Percentiles rank a stretch among this genome's conserved stretches.
Conservation (phyloP, 176 grass and related monocot genomes). For the Carex kokanica region DNA sequence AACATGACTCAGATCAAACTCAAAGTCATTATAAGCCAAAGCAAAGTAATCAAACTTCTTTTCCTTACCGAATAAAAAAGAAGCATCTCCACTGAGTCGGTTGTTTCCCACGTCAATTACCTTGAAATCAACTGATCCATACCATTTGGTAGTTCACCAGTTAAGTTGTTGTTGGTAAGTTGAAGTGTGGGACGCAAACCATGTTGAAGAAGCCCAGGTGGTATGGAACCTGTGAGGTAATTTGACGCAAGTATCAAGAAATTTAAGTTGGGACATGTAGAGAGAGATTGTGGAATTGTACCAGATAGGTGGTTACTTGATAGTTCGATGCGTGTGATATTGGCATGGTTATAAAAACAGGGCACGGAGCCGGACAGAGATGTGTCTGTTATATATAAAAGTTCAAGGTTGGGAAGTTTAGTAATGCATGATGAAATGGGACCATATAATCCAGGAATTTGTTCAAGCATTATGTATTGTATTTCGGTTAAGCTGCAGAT, state of each 20-base stretch:
- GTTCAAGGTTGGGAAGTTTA: not conserved
- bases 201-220: not conserved
- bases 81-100: slow-evolving; percentile 8
- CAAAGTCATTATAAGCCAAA: slow-evolving; percentile 5
- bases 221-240: slow-evolving; percentile 3
- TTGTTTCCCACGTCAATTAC: not conserved
- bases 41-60: not conserved
- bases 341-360: not conserved
- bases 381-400: not conserved
- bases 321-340: not conserved
- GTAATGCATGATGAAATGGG: not conserved
- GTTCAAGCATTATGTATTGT: not conserved
- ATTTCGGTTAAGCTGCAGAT: not conserved
- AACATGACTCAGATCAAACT: slow-evolving; percentile 18
- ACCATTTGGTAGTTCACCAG: slow-evolving; percentile 1
- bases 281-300: not conserved
- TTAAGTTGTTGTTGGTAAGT: slow-evolving; percentile 10
- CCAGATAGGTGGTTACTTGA: not conserved
- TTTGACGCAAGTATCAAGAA: not conserved
- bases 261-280: not conserved
- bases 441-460: not conserved
- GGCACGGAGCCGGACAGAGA: slow-evolving; percentile 12
- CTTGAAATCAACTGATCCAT: not conserved
- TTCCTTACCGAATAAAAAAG: slow-evolving; percentile 22
- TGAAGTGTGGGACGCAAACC: not conserved